Conservation (phyloP, 805 yeast genomes). For the Lachancea nothofagi region DNA sequence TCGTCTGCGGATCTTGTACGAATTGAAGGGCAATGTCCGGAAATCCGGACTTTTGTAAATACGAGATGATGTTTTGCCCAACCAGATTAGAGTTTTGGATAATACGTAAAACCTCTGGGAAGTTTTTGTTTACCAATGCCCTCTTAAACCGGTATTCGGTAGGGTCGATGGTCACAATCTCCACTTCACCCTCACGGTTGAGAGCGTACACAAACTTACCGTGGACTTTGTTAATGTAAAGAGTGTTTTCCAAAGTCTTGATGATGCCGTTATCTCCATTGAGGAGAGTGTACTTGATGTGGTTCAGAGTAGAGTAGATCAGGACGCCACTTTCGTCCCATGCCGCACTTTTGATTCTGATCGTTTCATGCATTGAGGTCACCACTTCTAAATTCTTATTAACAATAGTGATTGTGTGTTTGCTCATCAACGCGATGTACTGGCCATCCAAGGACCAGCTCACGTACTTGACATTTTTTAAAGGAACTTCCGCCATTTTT, state of each 20-base stretch:
- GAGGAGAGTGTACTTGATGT: constrained; percentile 84
- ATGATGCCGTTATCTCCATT: constrained; percentile 96
- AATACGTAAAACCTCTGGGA: constrained; percentile 84
- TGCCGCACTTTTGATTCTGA: constrained; percentile 91
- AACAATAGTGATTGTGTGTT: constrained; percentile 88
- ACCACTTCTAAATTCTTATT: constrained; percentile 69
- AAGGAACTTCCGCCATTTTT: constrained; percentile 60
- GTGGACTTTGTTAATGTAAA: constrained; percentile 69
- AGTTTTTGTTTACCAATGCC: constrained; percentile 84
- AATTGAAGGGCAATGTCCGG: constrained; percentile 97
- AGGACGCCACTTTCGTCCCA: constrained; percentile 95
- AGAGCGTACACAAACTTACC: constrained; percentile 74
- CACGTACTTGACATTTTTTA: constrained; percentile 78
- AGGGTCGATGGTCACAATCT: constrained; percentile 77
- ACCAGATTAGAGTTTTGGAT: constrained; percentile 86
- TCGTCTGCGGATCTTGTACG: constrained; percentile 92
- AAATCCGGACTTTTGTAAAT: constrained; percentile 88
- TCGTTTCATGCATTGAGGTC: constrained; percentile 90
- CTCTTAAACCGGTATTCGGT: constrained; percentile 95
- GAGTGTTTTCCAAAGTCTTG: constrained; percentile 82
- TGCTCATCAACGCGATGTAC: constrained; percentile 79
- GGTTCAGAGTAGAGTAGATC: constrained; percentile 90
- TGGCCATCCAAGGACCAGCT: constrained; percentile 86
- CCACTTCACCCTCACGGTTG: constrained; percentile 80
- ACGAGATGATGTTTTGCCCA: constrained; percentile 95